phyloP scores from a whole-genome alignment of 805 yeast species.

The Yamadazyma paraphyllophila region DNA sequence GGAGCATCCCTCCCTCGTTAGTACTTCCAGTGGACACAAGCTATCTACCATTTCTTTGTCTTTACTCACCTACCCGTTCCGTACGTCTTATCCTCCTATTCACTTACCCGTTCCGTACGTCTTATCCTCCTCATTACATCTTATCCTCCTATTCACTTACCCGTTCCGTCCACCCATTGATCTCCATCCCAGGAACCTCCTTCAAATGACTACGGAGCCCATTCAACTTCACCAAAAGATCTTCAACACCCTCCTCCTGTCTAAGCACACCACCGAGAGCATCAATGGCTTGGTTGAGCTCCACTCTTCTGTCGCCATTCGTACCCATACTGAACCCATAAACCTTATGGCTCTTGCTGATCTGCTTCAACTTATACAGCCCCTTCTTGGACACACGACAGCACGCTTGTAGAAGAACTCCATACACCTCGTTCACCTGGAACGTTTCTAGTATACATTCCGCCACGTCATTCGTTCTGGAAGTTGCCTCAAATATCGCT shows the following conservation, averaged over 20 bases:
- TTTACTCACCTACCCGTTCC: no score
- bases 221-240: neutral
- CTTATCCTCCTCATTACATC: no score
- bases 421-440: conserved; percentile 24
- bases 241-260: neutral
- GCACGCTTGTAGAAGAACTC: conserved; percentile 24
- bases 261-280: neutral
- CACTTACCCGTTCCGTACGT: no score
- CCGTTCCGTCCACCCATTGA: no score
- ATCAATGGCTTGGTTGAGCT: neutral
- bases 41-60: no score
- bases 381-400: neutral
- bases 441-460: conserved; percentile 6
- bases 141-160: no score
- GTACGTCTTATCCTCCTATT: no score
- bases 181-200: neutral
- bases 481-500: conserved; percentile 38
- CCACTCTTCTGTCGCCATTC: neutral
- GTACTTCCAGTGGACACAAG: no score
- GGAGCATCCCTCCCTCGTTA: no score
- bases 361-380: conserved; percentile 15
- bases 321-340: no score
- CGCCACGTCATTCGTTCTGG: neutral
- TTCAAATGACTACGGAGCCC: neutral
- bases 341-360: neutral